These are phyloP conservation scores for Bonia amplexicaulis DNA, from an alignment of 176 grass and related monocot genomes.

Conservation along the genomic window DNA sequence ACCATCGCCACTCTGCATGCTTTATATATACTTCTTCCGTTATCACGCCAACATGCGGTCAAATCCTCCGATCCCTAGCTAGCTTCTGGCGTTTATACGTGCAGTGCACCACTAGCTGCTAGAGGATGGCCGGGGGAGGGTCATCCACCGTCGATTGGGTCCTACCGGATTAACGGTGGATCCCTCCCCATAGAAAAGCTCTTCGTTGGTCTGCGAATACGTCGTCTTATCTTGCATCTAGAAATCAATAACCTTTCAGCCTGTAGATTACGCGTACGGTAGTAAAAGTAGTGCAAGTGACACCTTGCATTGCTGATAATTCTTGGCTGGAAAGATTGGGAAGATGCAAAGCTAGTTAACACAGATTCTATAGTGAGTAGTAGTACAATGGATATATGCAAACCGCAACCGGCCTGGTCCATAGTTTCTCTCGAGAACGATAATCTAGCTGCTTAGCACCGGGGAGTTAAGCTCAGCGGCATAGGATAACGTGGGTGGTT, in stretches of 20 bases:
- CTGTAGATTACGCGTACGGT: not conserved
- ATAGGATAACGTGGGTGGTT: not conserved
- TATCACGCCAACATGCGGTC: slow-evolving; percentile 31
- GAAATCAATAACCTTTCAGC: not conserved
- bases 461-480: slow-evolving; percentile 21
- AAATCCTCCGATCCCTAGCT: not conserved
- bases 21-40: slow-evolving; percentile 18
- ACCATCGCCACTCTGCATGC: slow-evolving; percentile 29
- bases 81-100: not conserved
- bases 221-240: not conserved
- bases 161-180: no score
- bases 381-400: not conserved
- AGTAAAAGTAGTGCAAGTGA: not conserved
- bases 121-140: no score
- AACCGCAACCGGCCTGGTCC: not conserved
- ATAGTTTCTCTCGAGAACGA: not conserved
- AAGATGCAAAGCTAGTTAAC: not conserved
- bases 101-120: slow-evolving; percentile 4
- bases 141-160: no score
- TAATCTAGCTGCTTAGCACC: not conserved
- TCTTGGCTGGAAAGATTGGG: not conserved
- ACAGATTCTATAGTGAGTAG: not conserved
- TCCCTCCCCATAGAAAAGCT: no score
- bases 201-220: no score
- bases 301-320: not conserved